phyloP scores from a whole-genome alignment of 306 rosid genomes.

The Arachis stenosperma region DNA sequence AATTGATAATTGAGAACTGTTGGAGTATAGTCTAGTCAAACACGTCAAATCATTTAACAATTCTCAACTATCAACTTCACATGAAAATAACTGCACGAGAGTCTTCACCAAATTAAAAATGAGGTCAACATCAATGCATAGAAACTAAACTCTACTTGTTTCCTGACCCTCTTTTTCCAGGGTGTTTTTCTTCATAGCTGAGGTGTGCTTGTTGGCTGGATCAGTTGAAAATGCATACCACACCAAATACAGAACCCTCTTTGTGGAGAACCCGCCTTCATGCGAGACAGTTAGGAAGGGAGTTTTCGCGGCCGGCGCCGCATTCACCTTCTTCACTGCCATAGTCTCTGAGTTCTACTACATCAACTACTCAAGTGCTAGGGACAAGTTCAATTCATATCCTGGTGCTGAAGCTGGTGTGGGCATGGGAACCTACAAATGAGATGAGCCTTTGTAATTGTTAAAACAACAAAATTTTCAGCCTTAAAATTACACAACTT shows the following conservation, averaged over 20 bases:
- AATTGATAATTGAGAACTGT: no score
- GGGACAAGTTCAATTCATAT: conserved; percentile 75
- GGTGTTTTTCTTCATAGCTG: conserved; percentile 91
- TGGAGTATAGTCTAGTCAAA: no score
- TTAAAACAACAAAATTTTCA: conserved; percentile 20
- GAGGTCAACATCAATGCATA: no score
- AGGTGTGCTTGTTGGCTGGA: conserved; percentile 90
- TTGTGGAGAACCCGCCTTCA: conserved; percentile 46
- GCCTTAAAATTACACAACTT: conserved; percentile 17
- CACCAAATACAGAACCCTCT: conserved; percentile 73
- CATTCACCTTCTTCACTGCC: conserved; percentile 70
- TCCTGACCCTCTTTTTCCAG: conserved; percentile 41
- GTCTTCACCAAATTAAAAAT: no score
- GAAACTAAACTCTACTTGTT: neutral
- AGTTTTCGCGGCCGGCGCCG: conserved; percentile 92
- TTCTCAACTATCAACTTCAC: no score
- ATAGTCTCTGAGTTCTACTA: conserved; percentile 79
- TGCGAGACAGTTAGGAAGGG: conserved; percentile 87
- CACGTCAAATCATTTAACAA: no score
- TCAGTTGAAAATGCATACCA: conserved; percentile 90
- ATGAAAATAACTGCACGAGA: no score
- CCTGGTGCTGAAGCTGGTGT: conserved; percentile 72
- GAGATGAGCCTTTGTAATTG: conserved; percentile 33
- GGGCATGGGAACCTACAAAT: conserved; percentile 88
- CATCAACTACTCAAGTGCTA: conserved; percentile 78